Base-by-base conservation (phyloP, 768 basidiomycete species). In the Serendipita sp. region DNA sequence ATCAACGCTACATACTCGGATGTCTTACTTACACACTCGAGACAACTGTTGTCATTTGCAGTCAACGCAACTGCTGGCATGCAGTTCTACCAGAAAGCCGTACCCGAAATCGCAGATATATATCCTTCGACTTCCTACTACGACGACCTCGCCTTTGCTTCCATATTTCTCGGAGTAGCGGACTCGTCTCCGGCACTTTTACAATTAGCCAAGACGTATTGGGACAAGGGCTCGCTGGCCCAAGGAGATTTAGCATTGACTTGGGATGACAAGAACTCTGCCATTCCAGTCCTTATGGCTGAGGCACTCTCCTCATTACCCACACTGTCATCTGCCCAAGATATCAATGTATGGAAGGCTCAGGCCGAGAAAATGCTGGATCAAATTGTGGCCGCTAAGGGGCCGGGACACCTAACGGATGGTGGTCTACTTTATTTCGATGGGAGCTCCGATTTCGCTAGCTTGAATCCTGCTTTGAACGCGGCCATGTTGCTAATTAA, bases 211-310 rank as follows among this genome's bases (percentile, higher is more conserved):
- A 77, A 82, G 69, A 70, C 74, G 4, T 81, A 81, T 69, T 91
- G 83, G 70, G 68, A 73, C 9, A 73, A 80, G 33, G 87, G 81
- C 68, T 71, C 76, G 24, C 75, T 94, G 0, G 71, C 72, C 2
- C 75, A 76, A 0, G 74, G 78, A 34, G 73, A 83, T 48, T 72
- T 75, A 1, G 82, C 86, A 3, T 88, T 92, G 73, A 93, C 93
- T 70, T 97, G 93, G 93, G 93, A 93, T 69, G 80, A 82, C 2
- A 87, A 89, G 71, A 81, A 80, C 0, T 86, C 90, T 1, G 93
- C 84, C 2, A 69, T 90, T 0, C 79, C 82, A 43, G 80, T 94
- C 20, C 73, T 95, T 4, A 88, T 85, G 64, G 79, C 85, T 0
- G 89, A 95, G 68, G 76, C 90, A 28, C 81, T 83, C 1, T 76